Conservation (phyloP, 345 rosid genomes). For the Syzygium aqueum region DNA sequence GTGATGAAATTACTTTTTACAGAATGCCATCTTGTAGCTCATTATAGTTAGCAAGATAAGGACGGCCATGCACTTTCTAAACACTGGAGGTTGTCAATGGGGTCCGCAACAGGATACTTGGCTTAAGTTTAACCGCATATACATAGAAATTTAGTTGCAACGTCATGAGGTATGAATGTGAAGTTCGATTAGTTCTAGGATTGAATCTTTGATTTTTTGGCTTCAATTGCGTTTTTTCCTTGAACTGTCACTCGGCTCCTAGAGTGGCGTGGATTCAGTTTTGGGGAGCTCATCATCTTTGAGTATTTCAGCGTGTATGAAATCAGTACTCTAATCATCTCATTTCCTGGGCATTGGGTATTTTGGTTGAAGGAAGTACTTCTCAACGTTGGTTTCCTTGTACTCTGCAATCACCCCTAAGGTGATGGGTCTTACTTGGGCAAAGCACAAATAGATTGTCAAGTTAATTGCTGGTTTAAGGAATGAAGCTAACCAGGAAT, state of each 20-base stretch:
- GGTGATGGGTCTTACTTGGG: not conserved
- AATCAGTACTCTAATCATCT: not conserved
- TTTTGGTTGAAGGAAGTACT: not conserved
- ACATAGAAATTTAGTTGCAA: not conserved
- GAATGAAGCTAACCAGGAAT: not conserved
- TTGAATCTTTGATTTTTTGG: not conserved
- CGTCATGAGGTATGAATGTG: not conserved
- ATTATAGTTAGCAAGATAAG: not conserved
- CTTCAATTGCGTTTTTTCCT: not conserved
- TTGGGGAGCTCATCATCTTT: not conserved
- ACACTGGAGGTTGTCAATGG: not conserved
- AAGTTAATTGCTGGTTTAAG: not conserved
- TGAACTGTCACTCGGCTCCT: not conserved
- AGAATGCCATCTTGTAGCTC: not conserved
- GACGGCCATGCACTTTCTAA: not conserved
- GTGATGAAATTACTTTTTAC: not conserved
- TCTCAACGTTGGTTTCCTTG: not conserved
- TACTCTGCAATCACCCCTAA: not conserved
- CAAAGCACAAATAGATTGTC: not conserved
- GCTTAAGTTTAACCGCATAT: not conserved
- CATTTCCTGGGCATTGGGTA: not conserved
- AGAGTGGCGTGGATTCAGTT: not conserved
- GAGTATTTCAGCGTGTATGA: not conserved
- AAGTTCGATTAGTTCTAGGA: not conserved
- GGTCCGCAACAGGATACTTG: not conserved